Base-by-base conservation (phyloP, 257 asterid genomes). In the Thymus quinquecostatus region DNA sequence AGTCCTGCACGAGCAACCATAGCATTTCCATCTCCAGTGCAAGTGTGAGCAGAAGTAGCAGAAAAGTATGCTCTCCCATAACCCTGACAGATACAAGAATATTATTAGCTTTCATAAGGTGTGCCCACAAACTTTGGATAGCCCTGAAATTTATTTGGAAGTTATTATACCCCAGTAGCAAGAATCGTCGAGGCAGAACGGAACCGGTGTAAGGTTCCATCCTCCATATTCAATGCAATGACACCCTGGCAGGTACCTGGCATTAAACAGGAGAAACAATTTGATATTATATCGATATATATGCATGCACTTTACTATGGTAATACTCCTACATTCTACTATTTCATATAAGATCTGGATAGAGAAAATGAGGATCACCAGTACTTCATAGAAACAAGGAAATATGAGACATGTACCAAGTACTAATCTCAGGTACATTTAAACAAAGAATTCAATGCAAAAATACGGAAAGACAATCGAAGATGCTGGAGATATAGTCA, bases 21-120 rank as follows among this genome's bases (percentile, higher is more conserved):
- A 49, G 97, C 99, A 85, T 87, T 92, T 69, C 99, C 99, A 84
- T 94, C 99, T 78, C 99, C 99, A 1, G 99, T 94, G 90, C 99
- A 94, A 73, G 98, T 94, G 83, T 94, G 99, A 76, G 99, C 99
- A 80, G 99, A 94, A 62, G 99, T 94, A 65, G 97, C 97, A 73
- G 97, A 91, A 75, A 94, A 94, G 86, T 94, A 94, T 65, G 99
- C 79, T 73, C 99, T 80, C 33, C 99, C 99, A 77, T 94, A 94
- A 69, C 99, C 99, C 97, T 94, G 82, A 60, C 45, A 71, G 68
- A 27, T 66, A 44, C 72, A 76, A 69, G 55, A 62, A 38, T 21
- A 72, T 27, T 62, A 68, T 49, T 47, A 68, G 55, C 27, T 38
- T 45, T 67, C 36, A 47, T 6, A 59, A 70, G 66, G 71, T 29